Percentiles rank a stretch among this genome's conserved stretches.
These are phyloP conservation scores for Penicillium aurantiogriseum DNA, from an alignment of 2,329 filamentous ascomycete genomes.

Conservation along the genomic window DNA sequence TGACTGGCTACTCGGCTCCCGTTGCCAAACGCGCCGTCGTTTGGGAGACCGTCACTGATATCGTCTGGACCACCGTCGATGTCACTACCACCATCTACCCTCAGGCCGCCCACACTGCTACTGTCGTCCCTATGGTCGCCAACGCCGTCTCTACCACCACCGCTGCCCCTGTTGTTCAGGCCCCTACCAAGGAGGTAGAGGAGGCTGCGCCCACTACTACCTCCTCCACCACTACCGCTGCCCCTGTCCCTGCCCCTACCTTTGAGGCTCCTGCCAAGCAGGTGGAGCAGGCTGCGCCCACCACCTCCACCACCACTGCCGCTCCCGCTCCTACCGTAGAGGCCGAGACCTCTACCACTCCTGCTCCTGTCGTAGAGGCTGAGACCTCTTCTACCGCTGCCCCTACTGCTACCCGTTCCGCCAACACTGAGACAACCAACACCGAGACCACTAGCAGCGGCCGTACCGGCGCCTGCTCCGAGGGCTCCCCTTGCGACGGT, in stretches of 20 bases:
- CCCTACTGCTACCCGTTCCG: neutral
- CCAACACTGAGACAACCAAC: conserved; percentile 10
- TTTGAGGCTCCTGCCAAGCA: neutral
- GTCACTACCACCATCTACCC: conserved; percentile 50
- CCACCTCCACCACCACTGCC: conserved; percentile 11
- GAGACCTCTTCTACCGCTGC: neutral
- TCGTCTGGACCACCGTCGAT: conserved; percentile 50
- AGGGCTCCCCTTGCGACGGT: conserved; percentile 46
- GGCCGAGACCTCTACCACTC: conserved; percentile 8
- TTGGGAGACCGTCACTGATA: conserved; percentile 50
- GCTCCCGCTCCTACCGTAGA: conserved; percentile 7
- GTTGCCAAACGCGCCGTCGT: conserved; percentile 45
- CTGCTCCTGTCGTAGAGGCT: conserved; percentile 2
- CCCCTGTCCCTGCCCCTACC: conserved; percentile 4
- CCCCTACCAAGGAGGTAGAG: neutral
- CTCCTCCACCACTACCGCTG: conserved; percentile 7
- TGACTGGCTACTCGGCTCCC: conserved; percentile 32
- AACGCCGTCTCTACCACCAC: conserved; percentile 16
- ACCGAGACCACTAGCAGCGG: conserved; percentile 13
- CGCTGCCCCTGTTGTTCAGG: conserved; percentile 8
- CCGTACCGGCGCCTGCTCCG: conserved; percentile 27
- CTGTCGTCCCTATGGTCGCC: conserved; percentile 23
- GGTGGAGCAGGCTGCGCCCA: conserved; percentile 3
- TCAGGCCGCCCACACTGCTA: conserved; percentile 21
- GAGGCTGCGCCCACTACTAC: conserved; percentile 12